These are phyloP conservation scores for Russula earlei DNA, from an alignment of 768 basidiomycete genomes.

Conservation along the genomic window DNA sequence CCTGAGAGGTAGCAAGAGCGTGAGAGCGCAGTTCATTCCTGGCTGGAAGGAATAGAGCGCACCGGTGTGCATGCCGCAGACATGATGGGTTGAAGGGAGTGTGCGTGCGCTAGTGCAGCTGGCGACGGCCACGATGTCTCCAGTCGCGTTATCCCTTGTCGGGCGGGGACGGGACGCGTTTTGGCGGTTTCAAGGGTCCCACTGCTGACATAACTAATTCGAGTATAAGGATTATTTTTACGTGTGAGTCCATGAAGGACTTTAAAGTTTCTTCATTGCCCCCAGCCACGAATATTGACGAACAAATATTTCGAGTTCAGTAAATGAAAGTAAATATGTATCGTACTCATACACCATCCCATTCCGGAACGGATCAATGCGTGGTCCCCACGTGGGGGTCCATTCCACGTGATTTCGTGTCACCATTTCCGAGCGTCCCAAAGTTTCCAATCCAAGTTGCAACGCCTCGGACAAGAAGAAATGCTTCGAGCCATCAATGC, in stretches of 20 bases:
- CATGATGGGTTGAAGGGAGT: constrained; percentile 10
- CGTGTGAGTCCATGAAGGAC: too few species aligned
- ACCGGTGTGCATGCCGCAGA: constrained; percentile 16
- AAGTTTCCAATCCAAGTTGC: not conserved
- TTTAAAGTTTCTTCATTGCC: too few species aligned
- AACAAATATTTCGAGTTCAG: too few species aligned
- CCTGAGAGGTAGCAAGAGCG: not conserved
- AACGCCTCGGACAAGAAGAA: not conserved
- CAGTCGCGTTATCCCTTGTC: not conserved
- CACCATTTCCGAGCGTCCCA: not conserved
- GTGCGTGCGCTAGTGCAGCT: not conserved
- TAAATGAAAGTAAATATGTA: too few species aligned
- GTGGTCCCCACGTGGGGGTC: too few species aligned
- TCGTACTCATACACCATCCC: too few species aligned
- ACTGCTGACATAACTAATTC: too few species aligned
- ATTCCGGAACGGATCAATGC: too few species aligned
- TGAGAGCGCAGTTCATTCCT: not conserved
- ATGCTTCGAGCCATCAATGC: constrained; percentile 12
- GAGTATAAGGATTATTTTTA: too few species aligned
- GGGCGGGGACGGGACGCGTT: too few species aligned
- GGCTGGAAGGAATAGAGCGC: not conserved
- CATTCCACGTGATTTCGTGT: constrained; percentile 11
- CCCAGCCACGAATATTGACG: too few species aligned
- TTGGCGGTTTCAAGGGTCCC: constrained; percentile 7
- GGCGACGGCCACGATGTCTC: not conserved